phyloP scores from a whole-genome alignment of 2,329 filamentous ascomycete species.

The Nothopassalora personata region DNA sequence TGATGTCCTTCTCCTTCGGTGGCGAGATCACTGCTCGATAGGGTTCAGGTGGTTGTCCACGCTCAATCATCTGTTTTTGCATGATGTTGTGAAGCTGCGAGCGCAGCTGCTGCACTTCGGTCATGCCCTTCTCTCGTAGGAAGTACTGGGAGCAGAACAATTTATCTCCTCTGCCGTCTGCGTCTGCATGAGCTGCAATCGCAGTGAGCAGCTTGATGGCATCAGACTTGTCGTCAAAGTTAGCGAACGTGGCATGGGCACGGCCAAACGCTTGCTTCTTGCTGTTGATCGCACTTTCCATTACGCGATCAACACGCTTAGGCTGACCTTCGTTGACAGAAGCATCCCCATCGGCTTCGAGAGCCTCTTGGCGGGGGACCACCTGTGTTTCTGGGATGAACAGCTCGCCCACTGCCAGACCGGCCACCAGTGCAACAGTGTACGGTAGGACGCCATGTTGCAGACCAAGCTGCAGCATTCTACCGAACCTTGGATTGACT shows the following conservation, averaged over 20 bases:
- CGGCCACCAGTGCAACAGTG: slow-evolving; percentile 81
- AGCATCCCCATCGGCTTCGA: slow-evolving; percentile 33
- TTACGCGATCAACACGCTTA: slow-evolving; percentile 7
- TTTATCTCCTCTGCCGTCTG: slow-evolving; percentile 38
- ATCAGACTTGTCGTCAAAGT: slow-evolving; percentile 76
- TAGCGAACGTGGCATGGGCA: slow-evolving; percentile 72
- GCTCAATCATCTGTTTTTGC: slow-evolving; percentile 35
- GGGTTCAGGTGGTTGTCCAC: slow-evolving; percentile 25
- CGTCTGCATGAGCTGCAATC: slow-evolving; percentile 70
- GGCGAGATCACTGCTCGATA: slow-evolving; percentile 44
- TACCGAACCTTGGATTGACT: slow-evolving; percentile 80
- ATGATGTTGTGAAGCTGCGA: slow-evolving; percentile 78
- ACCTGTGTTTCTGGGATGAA: slow-evolving; percentile 79
- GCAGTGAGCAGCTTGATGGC: slow-evolving; percentile 86
- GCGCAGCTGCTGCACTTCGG: slow-evolving; percentile 78
- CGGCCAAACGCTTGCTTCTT: slow-evolving; percentile 57
- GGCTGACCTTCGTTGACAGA: background rate
- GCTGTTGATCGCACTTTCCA: slow-evolving; percentile 4
- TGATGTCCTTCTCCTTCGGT: slow-evolving; percentile 60
- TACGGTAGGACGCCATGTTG: slow-evolving; percentile 77
- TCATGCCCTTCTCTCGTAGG: slow-evolving; percentile 78
- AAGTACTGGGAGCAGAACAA: slow-evolving; percentile 76
- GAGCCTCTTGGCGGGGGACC: slow-evolving; percentile 37
- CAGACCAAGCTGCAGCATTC: slow-evolving; percentile 85
- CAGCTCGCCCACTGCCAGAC: slow-evolving; percentile 79